Evolutionary conservation across 169 alveolate genomes (phyloP), one percentile per base, ranked within the genome.

Genomic region (Cryptosporidium sp.): DNA sequence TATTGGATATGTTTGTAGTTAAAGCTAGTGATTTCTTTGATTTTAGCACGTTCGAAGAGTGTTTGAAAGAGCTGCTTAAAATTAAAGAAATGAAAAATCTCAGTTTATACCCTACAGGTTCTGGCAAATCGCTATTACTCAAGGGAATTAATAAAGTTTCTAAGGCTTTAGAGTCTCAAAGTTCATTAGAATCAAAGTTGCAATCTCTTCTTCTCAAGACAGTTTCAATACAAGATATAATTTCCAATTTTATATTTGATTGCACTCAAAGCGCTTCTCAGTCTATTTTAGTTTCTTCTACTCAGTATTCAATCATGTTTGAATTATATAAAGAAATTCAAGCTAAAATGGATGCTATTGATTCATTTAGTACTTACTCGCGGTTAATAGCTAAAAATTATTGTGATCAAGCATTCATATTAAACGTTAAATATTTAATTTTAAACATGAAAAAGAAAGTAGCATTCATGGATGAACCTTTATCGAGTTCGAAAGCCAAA

Each of bases 91-190:
- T 2, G 3, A 37, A 33, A 29, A 29, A 65, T 33, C 48, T 35
- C 31, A 65, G 23, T 0, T 21, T 21, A 9, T 65, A 33, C 50
- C 33, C 48, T 2, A 33, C 1, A 12, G 16, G 18, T 65, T 16
- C 0, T 2, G 71, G 33, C 2, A 33, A 8, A 0, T 35, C 52
- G 14, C 18, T 26, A 33, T 18, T 65, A n/a, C 52, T 37, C n/a
- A 65, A n/a, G 1, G 26, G 51, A n/a, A 65, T 65, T 35, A 31
- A 65, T 16, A 65, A 65, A 33, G 71, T 65, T 65, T 35, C 43
- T 4, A 7, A 2, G 9, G 71, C 52, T 21, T 21, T 65, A 33
- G 5, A 16, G 0, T 35, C 33, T 29, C 9, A 26, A 65, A 12
- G 1, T 10, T 35, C 50, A 3, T 35, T 65, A 2, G 41, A 33